phyloP scores from a whole-genome alignment of 192 early-diverging fungal genomes.

The Coemansia sp. region DNA sequence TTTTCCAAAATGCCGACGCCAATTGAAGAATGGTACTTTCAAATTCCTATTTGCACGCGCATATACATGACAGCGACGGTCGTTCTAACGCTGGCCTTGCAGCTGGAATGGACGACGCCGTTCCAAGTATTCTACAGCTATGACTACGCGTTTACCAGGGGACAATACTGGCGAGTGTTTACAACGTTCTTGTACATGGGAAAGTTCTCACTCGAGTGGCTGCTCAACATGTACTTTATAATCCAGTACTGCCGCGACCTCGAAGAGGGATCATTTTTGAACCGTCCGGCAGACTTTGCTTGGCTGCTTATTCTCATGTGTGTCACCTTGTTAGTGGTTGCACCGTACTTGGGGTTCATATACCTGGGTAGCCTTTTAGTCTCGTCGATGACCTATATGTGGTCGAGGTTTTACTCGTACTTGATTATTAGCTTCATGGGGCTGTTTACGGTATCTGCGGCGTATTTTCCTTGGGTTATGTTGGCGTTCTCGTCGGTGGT shows the following conservation, averaged over 20 bases:
- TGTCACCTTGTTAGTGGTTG: constrained; percentile 56
- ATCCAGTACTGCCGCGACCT: constrained; percentile 88
- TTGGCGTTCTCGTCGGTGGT: constrained; percentile 86
- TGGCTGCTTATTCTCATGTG: constrained; percentile 83
- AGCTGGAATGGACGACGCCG: constrained; percentile 80
- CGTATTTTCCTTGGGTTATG: constrained; percentile 91
- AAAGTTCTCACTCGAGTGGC: constrained; percentile 83
- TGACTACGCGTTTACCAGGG: constrained; percentile 67
- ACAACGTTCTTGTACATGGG: constrained; percentile 97
- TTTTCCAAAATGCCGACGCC: constrained; percentile 58
- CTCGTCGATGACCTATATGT: constrained; percentile 91
- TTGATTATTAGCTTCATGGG: constrained; percentile 89
- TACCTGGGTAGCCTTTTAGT: constrained; percentile 86
- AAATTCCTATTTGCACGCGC: constrained; percentile 85
- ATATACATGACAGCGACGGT: constrained; percentile 83
- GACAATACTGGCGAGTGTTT: constrained; percentile 90
- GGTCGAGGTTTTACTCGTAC: constrained; percentile 95
- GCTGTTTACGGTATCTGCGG: constrained; percentile 88
- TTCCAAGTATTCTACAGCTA: constrained; percentile 85
- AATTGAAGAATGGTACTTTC: constrained; percentile 89
- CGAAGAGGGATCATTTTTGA: constrained; percentile 93
- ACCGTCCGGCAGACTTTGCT: constrained; percentile 89
- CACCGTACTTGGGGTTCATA: constrained; percentile 58
- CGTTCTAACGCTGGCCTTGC: constrained; percentile 79
- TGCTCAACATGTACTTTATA: constrained; percentile 93